phyloP scores from a whole-genome alignment of 139 green algal genomes.

The Trebouxia sp. region DNA sequence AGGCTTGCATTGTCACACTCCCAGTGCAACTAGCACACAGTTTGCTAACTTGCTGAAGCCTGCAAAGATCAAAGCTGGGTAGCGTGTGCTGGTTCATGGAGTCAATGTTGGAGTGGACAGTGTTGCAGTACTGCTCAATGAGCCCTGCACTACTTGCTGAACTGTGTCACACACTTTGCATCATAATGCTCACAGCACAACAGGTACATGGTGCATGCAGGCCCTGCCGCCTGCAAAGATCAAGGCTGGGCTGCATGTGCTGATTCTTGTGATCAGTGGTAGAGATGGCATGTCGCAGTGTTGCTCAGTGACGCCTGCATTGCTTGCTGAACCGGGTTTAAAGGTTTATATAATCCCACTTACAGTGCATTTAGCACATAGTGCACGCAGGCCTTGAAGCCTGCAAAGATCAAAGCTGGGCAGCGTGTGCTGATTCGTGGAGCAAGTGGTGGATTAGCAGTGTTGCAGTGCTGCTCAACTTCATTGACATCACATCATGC shows the following conservation, averaged over 20 bases:
- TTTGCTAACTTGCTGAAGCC: not conserved
- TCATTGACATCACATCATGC: too few species aligned
- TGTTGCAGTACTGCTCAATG: too few species aligned
- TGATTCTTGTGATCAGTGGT: not conserved
- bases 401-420: not conserved
- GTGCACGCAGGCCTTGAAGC: not conserved
- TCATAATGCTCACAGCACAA: not conserved
- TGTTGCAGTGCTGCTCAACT: not conserved
- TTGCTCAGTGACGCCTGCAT: not conserved
- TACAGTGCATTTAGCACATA: too few species aligned
- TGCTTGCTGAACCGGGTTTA: too few species aligned
- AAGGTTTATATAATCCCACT: too few species aligned
- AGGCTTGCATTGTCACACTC: too few species aligned
- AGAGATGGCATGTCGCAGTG: not conserved
- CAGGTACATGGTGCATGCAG: too few species aligned
- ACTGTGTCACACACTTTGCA: not conserved
- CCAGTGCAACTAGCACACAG: too few species aligned
- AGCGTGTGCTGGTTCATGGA: too few species aligned
- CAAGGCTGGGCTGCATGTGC: not conserved
- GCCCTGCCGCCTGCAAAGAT: not conserved
- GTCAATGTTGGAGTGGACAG: too few species aligned
- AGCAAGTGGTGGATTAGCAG: not conserved
- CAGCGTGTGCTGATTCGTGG: conserved; percentile 17
- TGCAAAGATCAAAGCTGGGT: not conserved
- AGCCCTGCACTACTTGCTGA: too few species aligned